These are phyloP conservation scores for Umbelopsis vinacea DNA, from an alignment of 192 early-diverging fungal genomes.

Conservation along the genomic window DNA sequence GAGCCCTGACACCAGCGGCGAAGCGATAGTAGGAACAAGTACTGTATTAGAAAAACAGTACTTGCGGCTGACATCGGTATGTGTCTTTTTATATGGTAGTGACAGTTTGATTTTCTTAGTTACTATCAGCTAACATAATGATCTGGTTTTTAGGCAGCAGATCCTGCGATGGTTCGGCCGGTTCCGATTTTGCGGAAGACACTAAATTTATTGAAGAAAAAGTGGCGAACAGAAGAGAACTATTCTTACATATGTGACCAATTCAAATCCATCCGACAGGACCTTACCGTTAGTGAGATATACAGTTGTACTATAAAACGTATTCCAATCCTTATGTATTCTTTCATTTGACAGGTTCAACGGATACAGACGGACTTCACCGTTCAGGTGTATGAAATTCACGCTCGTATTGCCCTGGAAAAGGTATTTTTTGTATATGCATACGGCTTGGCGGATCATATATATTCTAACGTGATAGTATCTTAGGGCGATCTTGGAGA, in stretches of 20 bases:
- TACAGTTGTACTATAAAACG: background rate
- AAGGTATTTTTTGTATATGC: slow-evolving; percentile 54
- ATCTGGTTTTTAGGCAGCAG: slow-evolving; percentile 67
- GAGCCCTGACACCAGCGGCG: slow-evolving; percentile 78
- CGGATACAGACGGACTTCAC: slow-evolving; percentile 93
- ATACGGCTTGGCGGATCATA: background rate
- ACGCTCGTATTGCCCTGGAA: slow-evolving; percentile 94
- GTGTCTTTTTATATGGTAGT: slow-evolving; percentile 22
- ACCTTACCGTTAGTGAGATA: slow-evolving; percentile 74
- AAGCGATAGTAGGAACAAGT: slow-evolving; percentile 90
- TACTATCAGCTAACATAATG: background rate
- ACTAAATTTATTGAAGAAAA: slow-evolving; percentile 76
- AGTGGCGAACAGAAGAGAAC: slow-evolving; percentile 85
- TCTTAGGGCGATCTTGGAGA: slow-evolving; percentile 88
- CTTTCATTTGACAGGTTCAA: slow-evolving; percentile 62
- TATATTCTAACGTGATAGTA: slow-evolving; percentile 7
- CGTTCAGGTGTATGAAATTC: slow-evolving; percentile 91
- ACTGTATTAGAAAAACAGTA: slow-evolving; percentile 87
- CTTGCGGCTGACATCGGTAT: slow-evolving; percentile 85
- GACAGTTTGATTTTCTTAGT: too few relatives aligned
- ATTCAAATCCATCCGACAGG: slow-evolving; percentile 94
- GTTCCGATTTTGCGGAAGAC: slow-evolving; percentile 76
- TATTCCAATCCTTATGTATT: background rate
- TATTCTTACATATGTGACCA: slow-evolving; percentile 98
- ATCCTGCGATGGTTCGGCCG: slow-evolving; percentile 92